phyloP scores from a whole-genome alignment of 306 rosid genomes.

The Fagus crenata region DNA sequence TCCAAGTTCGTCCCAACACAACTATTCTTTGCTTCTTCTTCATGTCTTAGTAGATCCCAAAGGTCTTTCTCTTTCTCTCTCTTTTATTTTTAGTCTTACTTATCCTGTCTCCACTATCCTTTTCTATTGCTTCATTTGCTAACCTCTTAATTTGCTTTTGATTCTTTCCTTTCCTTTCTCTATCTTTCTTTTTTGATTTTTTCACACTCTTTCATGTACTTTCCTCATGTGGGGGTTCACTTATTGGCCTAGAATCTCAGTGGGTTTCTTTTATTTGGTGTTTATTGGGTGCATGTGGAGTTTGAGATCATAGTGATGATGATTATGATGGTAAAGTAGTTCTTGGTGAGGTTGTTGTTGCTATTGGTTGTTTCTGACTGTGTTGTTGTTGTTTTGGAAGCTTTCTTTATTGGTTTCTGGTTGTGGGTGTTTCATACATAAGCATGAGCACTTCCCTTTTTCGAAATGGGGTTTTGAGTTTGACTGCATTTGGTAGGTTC shows the following conservation, averaged over 20 bases:
- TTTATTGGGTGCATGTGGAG: conserved; percentile 54
- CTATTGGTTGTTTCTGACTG: conserved; percentile 10
- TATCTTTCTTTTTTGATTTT: neutral
- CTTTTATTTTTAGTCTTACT: conserved; percentile 14
- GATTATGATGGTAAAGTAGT: conserved; percentile 23
- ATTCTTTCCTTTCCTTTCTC: conserved; percentile 7
- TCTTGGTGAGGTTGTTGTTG: conserved; percentile 25
- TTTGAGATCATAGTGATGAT: conserved; percentile 47
- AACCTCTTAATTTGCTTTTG: neutral
- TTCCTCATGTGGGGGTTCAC: conserved; percentile 7
- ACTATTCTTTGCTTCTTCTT: conserved; percentile 50
- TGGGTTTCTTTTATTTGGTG: conserved; percentile 30
- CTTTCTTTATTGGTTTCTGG: conserved; percentile 23
- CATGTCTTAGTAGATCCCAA: conserved; percentile 56
- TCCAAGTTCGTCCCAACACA: conserved; percentile 57
- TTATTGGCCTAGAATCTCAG: conserved; percentile 39
- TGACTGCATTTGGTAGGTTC: neutral
- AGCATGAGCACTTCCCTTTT: neutral
- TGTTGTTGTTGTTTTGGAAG: conserved; percentile 21
- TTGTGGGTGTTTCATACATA: conserved; percentile 5
- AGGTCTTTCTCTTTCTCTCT: conserved; percentile 37
- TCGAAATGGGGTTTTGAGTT: conserved; percentile 13
- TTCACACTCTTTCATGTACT: neutral
- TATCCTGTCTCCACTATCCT: conserved; percentile 27
- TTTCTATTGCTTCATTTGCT: conserved; percentile 26